Base-by-base conservation (phyloP, 495 filamentous ascomycete genomes). In the Lepraria neglecta region DNA sequence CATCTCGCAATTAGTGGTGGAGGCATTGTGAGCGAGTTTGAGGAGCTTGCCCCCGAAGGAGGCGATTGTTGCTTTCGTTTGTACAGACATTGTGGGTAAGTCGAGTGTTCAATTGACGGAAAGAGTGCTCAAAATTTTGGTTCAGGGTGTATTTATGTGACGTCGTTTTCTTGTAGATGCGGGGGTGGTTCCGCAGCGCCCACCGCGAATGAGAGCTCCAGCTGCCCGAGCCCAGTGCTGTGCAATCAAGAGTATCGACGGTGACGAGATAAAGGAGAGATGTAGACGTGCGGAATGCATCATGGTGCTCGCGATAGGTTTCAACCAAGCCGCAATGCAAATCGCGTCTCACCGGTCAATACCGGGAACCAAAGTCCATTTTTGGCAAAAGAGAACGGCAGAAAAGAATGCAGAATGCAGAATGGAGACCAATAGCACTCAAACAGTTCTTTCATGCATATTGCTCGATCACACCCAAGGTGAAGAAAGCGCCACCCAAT, bases 1-100 rank as follows among this genome's bases (percentile, higher is more conserved):
- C 85, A 88, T 88, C 54, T 85, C 80, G 73, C 82, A 85, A 61
- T 78, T 78, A 42, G 79, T 82, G 63, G 82, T 80, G 50, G 78
- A 76, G 66, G 94, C 88, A 67, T 84, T 76, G 82, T 98, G 94
- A 67, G 82, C 83, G 31, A 97, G 86, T 76, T 97, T 97, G 65
- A 95, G 82, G 58, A 98, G 89, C 75, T 91, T 94, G 66, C 94
- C 94, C 71, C 92, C 91, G 75, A 97, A 97, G 69, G 85, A 90
- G 74, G 87, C 81, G 72, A 97, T 96, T 65, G 87, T 89, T 19
- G 91, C 88, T 74, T 87, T 95, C 63, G 87, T 94, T 69, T 86
- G 85, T 77, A 97, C 87, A 61, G 84, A 73, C 89, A 94, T 94
- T 64, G 55, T 33, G 19, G 42, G 9, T 11, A 24, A 17, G 6